Conservation (phyloP, 1,139 yeast species). For the Taiozyma sp. region DNA sequence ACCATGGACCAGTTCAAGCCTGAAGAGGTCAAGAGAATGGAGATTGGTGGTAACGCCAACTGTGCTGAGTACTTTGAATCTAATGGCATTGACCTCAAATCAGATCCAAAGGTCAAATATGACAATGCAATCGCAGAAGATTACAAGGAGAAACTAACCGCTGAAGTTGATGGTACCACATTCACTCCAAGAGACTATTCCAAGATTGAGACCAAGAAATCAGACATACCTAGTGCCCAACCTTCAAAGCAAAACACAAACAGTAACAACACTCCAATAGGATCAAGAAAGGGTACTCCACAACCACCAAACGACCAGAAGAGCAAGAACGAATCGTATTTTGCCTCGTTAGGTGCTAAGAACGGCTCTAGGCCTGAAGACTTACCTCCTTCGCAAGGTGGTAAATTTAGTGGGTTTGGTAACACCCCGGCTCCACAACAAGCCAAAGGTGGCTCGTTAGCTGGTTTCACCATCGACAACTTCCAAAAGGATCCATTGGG, state of each 20-base stretch:
- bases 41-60: constrained; percentile 85
- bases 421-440: constrained; percentile 46
- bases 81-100: constrained; percentile 64
- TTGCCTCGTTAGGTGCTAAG: constrained; percentile 68
- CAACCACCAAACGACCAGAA: constrained; percentile 37
- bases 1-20: constrained; percentile 97
- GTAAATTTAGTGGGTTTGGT: constrained; percentile 89
- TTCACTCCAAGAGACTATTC: constrained; percentile 65
- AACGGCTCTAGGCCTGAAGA: constrained; percentile 72
- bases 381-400: constrained; percentile 92
- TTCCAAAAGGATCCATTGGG: constrained; percentile 86
- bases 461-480: constrained; percentile 64
- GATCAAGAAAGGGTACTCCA: constrained; percentile 39
- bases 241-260: not conserved
- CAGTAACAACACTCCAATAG: constrained; percentile 30
- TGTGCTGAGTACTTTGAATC: constrained; percentile 61
- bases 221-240: constrained; percentile 5
- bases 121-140: constrained; percentile 92
- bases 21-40: constrained; percentile 88
- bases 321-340: constrained; percentile 70
- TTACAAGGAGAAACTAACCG: constrained; percentile 75
- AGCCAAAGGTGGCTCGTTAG: constrained; percentile 34
- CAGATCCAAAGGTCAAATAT: constrained; percentile 71
- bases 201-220: constrained; percentile 26
- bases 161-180: constrained; percentile 67